Percentiles rank a stretch among this genome's conserved stretches.
These are phyloP conservation scores for Xylaria palmicola DNA, from an alignment of 495 filamentous ascomycete species.

Conservation along the genomic window DNA sequence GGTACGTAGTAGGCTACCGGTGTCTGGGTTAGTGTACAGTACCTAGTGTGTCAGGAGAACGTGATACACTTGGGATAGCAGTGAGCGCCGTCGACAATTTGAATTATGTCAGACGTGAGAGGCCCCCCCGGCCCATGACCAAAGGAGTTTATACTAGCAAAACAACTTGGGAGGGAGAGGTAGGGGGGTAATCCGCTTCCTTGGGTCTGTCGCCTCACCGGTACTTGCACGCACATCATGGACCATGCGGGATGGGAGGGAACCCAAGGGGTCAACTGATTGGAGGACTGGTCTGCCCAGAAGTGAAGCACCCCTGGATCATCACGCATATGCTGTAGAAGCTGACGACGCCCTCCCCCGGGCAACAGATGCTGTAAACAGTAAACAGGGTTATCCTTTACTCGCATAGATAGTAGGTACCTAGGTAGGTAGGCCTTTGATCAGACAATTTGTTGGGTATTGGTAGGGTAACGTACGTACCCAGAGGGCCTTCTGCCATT, in stretches of 20 bases:
- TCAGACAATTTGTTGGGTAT: too few relatives aligned
- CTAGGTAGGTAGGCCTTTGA: too few relatives aligned
- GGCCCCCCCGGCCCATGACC: too few relatives aligned
- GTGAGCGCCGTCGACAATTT: not conserved
- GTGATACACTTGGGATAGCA: not conserved
- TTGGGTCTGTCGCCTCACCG: not conserved
- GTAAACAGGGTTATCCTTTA: too few relatives aligned
- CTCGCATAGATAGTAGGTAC: too few relatives aligned
- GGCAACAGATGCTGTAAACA: too few relatives aligned
- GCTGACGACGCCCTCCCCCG: too few relatives aligned
- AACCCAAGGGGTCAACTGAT: not conserved
- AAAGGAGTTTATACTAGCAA: not conserved
- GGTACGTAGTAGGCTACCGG: not conserved
- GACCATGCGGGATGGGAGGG: not conserved
- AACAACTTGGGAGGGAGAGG: too few relatives aligned
- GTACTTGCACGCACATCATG: not conserved
- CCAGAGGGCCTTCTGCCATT: too few relatives aligned
- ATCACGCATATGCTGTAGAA: not conserved
- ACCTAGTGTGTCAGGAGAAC: not conserved
- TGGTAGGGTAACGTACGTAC: too few relatives aligned
- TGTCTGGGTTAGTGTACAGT: not conserved
- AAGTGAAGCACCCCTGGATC: not conserved
- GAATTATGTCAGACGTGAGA: constrained; percentile 11
- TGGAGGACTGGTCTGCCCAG: not conserved
- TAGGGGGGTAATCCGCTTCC: not conserved